Evolutionary conservation across 495 filamentous ascomycete species (phyloP), one percentile per base, ranked within the genome.

Genomic region (Chaetomium tenue): DNA sequence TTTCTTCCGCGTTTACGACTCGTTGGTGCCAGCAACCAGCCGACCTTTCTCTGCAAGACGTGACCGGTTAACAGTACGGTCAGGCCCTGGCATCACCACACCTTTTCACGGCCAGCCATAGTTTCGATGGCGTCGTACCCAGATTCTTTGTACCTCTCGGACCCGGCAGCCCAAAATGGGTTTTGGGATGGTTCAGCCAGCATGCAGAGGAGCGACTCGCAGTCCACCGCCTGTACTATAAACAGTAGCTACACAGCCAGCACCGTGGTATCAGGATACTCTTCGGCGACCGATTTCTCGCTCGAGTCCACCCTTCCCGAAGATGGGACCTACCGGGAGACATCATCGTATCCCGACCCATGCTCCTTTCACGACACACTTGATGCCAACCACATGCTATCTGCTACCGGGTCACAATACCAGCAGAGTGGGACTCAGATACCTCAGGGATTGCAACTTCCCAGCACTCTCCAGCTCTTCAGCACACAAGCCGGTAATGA

Each of bases 171-270:
- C 12, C 50, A 56, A 13, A 18, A 56, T 61, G 63, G 28, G 9
- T 12, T 15, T 23, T 65, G 63, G 63, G 9, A 37, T 33, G 40
- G 16, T 8, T 37, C 58, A 2, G 12, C 12, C n/a, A 40, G 20
- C 50, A 65, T 65, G 63, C 16, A 60, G 15, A 56, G 63, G 40
- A 60, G 57, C 28, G 30, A 25, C 18, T 66, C 65, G 0, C 42
- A 66, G n/a, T 58, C 60, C 4, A 59, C 65, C 13, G 61, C 0
- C 5, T 44, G 44, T n/a, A 61, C 64, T 6, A 55, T 53, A 18
- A 46, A 59, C 47, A 66, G 52, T 33, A 58, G 20, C 46, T 53
- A 47, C 57, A 65, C 61, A 9, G 8, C 57, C 2, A 23, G 33
- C 42, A 44, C 42, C 18, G 56, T 18, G 11, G 40, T 42, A 6